Base-by-base conservation (phyloP, 495 filamentous ascomycete species). In the Lindgomyces ingoldianus region DNA sequence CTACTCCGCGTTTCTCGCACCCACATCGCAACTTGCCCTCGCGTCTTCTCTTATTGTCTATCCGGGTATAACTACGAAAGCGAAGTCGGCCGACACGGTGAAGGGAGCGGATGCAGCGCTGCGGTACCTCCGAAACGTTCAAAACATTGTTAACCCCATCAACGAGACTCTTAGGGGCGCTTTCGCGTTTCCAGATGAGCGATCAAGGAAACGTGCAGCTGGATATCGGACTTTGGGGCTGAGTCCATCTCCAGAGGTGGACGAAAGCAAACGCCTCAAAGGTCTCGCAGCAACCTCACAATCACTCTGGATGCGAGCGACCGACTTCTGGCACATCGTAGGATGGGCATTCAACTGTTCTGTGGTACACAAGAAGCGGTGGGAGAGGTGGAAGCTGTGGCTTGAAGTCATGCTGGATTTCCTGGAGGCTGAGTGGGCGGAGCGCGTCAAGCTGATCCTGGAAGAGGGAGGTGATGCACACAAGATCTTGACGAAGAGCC, bases 271-370 rank as follows among this genome's bases (percentile, higher is more conserved):
- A 41, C 64, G 77, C 27, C 77, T 83, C 8, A 69, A 80, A 22
- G 75, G 81, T 16, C 79, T 82, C 0, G 74, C 93, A 26, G 87
- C 84, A 1, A 81, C 83, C 22, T 76, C 80, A n/a, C 83, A 84
- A 10, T 84, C 89, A 1, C 50, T 97, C 4, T 96, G 89, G 84
- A 74, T 77, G 16, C 80, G 84, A 19, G 90, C 87, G 0, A 85
- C 88, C 25, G 90, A 96, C 70, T 93, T 98, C 64, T 98, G 95
- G 91, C 84, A 88, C 42, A 82, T 89, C 0, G 85, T 93, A 0
- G 94, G 94, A 3, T 98, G 94, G 94, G 87, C 89, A 0, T 96
- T 97, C 74, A 93, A 91, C 67, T 98, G 94, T 76, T 91, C 91
- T 16, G 81, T 91, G 1, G 74, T 81, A 44, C 80, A 93, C 57